Evolutionary conservation across 345 rosid species (phyloP).

Genomic region (Pistacia integerrima): DNA sequence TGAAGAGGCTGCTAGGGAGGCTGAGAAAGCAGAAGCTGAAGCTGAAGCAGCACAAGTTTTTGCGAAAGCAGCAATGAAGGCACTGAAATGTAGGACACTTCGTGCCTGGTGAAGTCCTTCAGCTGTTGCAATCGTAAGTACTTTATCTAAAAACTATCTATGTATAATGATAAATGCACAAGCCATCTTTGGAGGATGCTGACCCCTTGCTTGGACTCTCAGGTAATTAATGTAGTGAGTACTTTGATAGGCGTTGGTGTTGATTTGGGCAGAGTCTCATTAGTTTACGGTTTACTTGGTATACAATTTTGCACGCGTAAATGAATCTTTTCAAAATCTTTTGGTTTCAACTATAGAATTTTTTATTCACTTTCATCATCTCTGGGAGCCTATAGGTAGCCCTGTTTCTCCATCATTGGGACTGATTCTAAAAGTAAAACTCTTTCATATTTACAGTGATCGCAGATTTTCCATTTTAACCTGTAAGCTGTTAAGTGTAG

Average conservation of each 20-base stretch:
- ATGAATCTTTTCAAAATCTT: slow-evolving; percentile 13
- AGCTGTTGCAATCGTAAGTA: slow-evolving; percentile 2
- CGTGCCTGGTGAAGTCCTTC: slow-evolving; percentile 47
- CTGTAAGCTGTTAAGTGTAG: neutral
- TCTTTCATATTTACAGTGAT: neutral
- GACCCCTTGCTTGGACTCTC: neutral
- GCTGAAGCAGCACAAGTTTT: slow-evolving; percentile 92
- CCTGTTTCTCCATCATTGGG: neutral
- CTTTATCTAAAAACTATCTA: neutral
- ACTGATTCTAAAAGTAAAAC: neutral
- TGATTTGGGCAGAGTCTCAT: neutral
- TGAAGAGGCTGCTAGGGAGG: slow-evolving; percentile 93
- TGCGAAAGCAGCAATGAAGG: slow-evolving; percentile 80
- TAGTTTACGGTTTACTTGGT: neutral
- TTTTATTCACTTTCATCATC: slow-evolving; percentile 3
- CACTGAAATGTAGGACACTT: slow-evolving; percentile 53
- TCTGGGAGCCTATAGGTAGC: neutral
- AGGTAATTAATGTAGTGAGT: neutral
- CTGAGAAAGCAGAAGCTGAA: slow-evolving; percentile 93
- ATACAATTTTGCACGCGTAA: slow-evolving; percentile 1
- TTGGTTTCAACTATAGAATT: neutral
- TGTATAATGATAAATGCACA: neutral
- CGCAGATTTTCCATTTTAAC: neutral
- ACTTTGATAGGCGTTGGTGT: neutral
- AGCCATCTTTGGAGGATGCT: slow-evolving; percentile 2